Evolutionary conservation across 441 rosid species (phyloP), one percentile per base, ranked within the genome.

Genomic region (Bruguiera hainesii): DNA sequence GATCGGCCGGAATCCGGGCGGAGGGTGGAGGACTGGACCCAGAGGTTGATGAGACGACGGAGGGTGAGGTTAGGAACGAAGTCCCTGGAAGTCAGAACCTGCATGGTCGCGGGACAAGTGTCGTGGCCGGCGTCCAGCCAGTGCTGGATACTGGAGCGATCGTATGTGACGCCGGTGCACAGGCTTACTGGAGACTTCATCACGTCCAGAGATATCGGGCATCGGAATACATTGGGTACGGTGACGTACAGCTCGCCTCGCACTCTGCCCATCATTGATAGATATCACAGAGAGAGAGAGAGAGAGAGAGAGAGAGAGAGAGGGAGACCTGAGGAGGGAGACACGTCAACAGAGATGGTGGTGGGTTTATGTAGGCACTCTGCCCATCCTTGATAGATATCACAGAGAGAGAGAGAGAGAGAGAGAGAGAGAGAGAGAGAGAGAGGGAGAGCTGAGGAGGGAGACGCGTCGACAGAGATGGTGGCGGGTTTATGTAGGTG

Each of bases 71-170:
- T 93, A 0, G 97, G 98, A n/a, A 89, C 83, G 5, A 89, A 56
- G 1, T 90, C 94, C 28, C 76, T 84, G 61, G 74, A 73, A 30
- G 62, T 71, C 23, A 93, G 91, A 16, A 89, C 79, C 79, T 90
- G 98, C 96, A 90, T 93, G 67, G 98, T 90, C 63, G 96, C 92
- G 29, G 97, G 97, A 71, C 96, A 93, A 6, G 97, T 90, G 76
- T 86, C 84, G 76, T 87, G 78, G 20, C 97, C 97, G 60, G 80
- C 76, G 42, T 87, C 91, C 63, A 93, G 86, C 98, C 98, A 93
- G 60, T 80, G 80, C 67, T 90, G 93, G 76, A 90, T 93, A 67
- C 89, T 87, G 67, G 87, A 71, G 57, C 96, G 94, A 63, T 90
- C 98, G 78, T 93, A 90, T 15, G 98, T 90, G 20, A 93, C 89